Evolutionary conservation across 352 stramenopile genomes (phyloP), one percentile per base, ranked within the genome.

Genomic region (Blastocystis sp.): DNA sequence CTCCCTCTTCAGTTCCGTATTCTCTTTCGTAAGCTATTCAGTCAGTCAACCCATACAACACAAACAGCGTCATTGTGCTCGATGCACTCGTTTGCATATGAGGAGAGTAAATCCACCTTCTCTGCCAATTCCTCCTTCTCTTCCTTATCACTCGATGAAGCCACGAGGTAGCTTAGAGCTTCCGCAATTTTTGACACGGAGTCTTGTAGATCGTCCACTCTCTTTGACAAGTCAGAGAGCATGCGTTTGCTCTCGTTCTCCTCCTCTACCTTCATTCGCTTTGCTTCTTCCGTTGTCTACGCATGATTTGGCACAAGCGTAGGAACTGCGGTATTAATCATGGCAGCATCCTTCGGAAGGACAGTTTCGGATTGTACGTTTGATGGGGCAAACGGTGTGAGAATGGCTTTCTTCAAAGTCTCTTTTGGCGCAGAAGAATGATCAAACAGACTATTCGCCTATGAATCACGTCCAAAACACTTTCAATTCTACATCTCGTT

Each of bases 61-160:
- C 10, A 11, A 23, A 84, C 74, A 28, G 67, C 34, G 52, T 84
- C 74, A 41, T 84, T 84, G 28, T 41, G n/a, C 1, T 62, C 60
- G 10, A 84, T 67, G 7, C 52, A 84, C 45, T 84, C 74, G 34
- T 21, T 84, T 14, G 34, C n/a, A 59, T 62, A 56, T 5, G 34
- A 28, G 52, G 34, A 56, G 0, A 84, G 56, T 9, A 52, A 21
- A 7, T n/a, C 66, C 19, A 19, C 41, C 66, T 69, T 84, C 1
- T 66, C 40, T 34, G 21, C 41, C 38, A 69, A 10, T 48, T 84
- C 45, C 10, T 45, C 21, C 23, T 59, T 45, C 52, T 84, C 74
- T 21, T 45, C 53, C 17, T n/a, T n/a, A 34, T 52, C 64, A 17
- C 45, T 19, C 45, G 64, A 53, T 52, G 43, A 48, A 74, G 28